Evolutionary conservation across 176 grass and related monocot genomes (phyloP), one percentile per base, ranked within the genome.

Genomic region (Microstegium vimineum): DNA sequence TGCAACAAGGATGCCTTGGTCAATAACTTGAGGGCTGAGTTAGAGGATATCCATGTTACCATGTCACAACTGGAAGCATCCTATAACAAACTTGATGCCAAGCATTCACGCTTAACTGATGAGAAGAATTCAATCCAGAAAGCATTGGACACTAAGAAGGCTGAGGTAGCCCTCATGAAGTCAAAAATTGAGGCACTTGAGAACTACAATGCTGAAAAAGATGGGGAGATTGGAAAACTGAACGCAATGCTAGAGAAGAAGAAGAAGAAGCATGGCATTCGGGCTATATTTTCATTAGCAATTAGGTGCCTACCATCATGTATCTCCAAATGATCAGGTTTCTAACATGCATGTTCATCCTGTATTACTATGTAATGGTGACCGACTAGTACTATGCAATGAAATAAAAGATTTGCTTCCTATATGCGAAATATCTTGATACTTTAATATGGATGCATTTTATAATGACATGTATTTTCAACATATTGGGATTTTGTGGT

Each of bases 91-190:
- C 62, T 73, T 60, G 31, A 61, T 59, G 67, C n/a, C 25, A 56
- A 38, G 37, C 69, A 66, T 57, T 34, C 41, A 3, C 23, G 38
- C 23, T 70, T 88, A 67, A 51, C 62, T 81, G 70, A 15, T 70
- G 87, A 89, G 15, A 81, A 61, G 43, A 71, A 81, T 49, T 75
- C 82, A 62, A n/a, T 78, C 65, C 14, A 42, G 8, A 49, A 56
- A 4, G 63, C 66, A 25, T 33, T 89, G 0, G 10, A 71, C 52
- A n/a, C 74, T 23, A 49, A 81, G 63, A 77, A 71, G 70, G 43
- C 4, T 26, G 49, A 63, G 81, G 38, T 51, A 2, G 62, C 78
- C 51, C 6, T 54, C 51, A n/a, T 87, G 61, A 75, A 14, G n/a
- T 63, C 60, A 74, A 66, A 71, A 23, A 51, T 82, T 33, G 77